These are phyloP conservation scores for Exsudoporus frostii DNA, from an alignment of 768 basidiomycete species.

Conservation along the genomic window DNA sequence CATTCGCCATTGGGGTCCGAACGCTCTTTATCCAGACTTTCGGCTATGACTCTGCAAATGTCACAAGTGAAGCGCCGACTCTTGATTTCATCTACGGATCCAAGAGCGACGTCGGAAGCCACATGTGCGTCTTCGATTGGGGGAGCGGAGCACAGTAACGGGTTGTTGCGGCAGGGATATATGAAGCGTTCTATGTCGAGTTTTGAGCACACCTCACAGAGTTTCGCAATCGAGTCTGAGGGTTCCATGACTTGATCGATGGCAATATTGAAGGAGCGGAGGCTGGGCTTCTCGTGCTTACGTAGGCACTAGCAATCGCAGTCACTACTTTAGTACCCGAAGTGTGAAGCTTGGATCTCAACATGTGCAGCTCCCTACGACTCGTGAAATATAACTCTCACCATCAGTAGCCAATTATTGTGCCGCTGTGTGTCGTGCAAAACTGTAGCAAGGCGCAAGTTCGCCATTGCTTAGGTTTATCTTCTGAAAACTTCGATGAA, in stretches of 20 bases:
- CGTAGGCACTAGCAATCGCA: background rate
- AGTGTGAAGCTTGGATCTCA: background rate
- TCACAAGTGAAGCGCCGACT: constrained; percentile 7
- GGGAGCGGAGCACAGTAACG: background rate
- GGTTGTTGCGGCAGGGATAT: background rate
- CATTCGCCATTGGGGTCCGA: constrained; percentile 6
- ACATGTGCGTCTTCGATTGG: background rate
- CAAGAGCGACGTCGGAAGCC: background rate
- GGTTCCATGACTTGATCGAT: background rate
- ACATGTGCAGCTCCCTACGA: background rate
- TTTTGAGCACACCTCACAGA: constrained; percentile 8
- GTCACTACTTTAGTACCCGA: too few relatives aligned
- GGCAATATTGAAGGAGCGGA: background rate
- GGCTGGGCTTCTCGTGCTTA: background rate
- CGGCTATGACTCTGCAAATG: constrained; percentile 12
- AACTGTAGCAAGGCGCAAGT: background rate
- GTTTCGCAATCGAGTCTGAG: background rate
- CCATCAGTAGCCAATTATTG: background rate
- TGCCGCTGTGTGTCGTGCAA: background rate
- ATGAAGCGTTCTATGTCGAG: background rate
- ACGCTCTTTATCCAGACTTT: constrained; percentile 8
- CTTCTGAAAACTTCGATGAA: too few relatives aligned
- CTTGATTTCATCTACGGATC: constrained; percentile 15
- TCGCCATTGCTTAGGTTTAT: too few relatives aligned
- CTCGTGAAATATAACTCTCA: background rate